phyloP scores from a whole-genome alignment of 495 filamentous ascomycete species.

The Aspergillus saccharolyticus region DNA sequence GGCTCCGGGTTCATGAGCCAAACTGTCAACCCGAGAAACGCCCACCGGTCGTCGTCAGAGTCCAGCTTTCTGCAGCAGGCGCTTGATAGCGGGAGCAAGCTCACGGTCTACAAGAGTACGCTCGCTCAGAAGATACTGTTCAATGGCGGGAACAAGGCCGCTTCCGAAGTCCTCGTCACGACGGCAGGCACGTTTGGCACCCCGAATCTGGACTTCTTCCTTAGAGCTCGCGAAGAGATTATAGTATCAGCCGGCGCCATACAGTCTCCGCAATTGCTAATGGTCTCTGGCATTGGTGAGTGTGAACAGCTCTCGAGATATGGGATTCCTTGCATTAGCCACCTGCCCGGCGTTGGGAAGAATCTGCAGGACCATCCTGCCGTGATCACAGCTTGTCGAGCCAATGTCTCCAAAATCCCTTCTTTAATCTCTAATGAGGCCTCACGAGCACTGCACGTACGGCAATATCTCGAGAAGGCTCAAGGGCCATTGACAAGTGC shows the following conservation, averaged over 20 bases:
- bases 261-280: constrained; percentile 44
- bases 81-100: constrained; percentile 15
- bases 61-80: constrained; percentile 35
- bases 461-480: constrained; percentile 16
- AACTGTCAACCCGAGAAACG: constrained; percentile 33
- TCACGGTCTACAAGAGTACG: constrained; percentile 37
- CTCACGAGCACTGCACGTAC: constrained; percentile 5
- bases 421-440: constrained; percentile 11
- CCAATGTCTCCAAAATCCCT: constrained; percentile 22
- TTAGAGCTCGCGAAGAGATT: constrained; percentile 48
- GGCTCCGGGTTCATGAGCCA: constrained; percentile 27
- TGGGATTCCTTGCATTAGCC: constrained; percentile 36
- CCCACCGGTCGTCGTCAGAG: constrained; percentile 33
- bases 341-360: constrained; percentile 47
- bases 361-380: constrained; percentile 41
- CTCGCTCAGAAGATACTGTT: constrained; percentile 42
- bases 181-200: constrained; percentile 25
- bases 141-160: constrained; percentile 33
- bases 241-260: constrained; percentile 51
- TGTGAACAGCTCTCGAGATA: constrained; percentile 27
- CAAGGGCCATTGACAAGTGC: constrained; percentile 16
- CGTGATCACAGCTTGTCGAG: constrained; percentile 21
- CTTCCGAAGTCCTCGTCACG: constrained; percentile 43
- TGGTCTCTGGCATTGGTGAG: constrained; percentile 48
- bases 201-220: constrained; percentile 28